Conservation (phyloP, 2,329 filamentous ascomycete species). For the Amauroascus verrucosus region DNA sequence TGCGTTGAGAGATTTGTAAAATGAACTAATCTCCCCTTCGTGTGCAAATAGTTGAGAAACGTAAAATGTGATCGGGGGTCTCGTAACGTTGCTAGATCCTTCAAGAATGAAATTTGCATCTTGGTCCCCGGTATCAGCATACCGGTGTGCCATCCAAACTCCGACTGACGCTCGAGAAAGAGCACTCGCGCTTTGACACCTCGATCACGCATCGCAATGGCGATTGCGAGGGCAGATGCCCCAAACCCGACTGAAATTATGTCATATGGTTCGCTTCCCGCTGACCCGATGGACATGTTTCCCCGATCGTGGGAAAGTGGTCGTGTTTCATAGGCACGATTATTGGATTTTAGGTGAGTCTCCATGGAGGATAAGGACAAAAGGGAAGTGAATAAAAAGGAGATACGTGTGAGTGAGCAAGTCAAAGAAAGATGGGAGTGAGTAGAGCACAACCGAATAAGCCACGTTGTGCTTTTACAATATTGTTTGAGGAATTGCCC, state of each 20-base stretch:
- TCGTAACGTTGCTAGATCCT: conserved; percentile 82
- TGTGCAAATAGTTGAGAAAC: conserved; percentile 87
- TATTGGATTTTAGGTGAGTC: background rate
- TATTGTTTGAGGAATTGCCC: background rate
- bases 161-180: conserved; percentile 75
- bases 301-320: background rate
- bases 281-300: conserved; percentile 3
- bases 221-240: conserved; percentile 79
- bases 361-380: conserved; percentile 4
- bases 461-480: background rate
- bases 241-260: conserved; percentile 88
- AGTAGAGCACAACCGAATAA: background rate
- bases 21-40: conserved; percentile 68
- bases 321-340: background rate
- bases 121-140: conserved; percentile 89
- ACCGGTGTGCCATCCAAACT: conserved; percentile 86
- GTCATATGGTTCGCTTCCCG: conserved; percentile 44
- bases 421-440: background rate
- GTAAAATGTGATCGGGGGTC: conserved; percentile 81
- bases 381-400: background rate
- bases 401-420: too few relatives aligned
- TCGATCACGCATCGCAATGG: conserved; percentile 78
- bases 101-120: conserved; percentile 98
- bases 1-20: conserved; percentile 90
- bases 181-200: conserved; percentile 60